These are phyloP conservation scores for Sequoiadendron giganteum DNA, from an alignment of 75 land plant species.

Conservation along the genomic window DNA sequence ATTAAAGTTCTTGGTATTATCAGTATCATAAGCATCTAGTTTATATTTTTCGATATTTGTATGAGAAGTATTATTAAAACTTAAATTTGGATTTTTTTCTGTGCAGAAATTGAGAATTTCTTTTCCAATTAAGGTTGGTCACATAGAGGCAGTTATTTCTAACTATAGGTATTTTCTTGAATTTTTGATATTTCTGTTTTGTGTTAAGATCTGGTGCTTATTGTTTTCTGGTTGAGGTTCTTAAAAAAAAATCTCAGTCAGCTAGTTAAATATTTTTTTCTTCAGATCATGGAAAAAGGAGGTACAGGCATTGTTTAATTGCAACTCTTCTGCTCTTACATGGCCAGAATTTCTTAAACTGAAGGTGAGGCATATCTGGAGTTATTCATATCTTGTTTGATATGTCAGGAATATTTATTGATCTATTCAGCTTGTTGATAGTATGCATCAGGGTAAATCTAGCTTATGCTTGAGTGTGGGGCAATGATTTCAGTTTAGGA, in stretches of 20 bases:
- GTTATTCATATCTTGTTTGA: background rate
- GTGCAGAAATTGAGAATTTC: slow-evolving; percentile 12
- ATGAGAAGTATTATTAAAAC: background rate
- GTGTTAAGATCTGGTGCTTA: background rate
- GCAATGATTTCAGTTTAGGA: background rate
- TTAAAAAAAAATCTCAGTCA: background rate
- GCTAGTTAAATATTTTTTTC: background rate
- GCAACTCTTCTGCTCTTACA: background rate
- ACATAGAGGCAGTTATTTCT: background rate
- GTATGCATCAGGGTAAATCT: background rate
- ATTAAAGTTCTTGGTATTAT: background rate
- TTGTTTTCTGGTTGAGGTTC: background rate
- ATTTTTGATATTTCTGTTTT: background rate
- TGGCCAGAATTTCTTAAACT: slow-evolving; percentile 8
- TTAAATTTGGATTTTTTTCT: background rate
- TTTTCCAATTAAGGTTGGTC: slow-evolving; percentile 8
- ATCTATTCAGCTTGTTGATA: background rate
- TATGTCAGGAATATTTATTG: background rate
- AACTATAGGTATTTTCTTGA: slow-evolving; percentile 3
- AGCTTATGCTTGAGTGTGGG: background rate
- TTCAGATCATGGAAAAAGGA: slow-evolving; percentile 11
- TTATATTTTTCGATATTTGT: background rate
- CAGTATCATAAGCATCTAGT: background rate
- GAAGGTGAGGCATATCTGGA: background rate
- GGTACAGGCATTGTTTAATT: background rate